These are phyloP conservation scores for Leishmania arabica DNA, from an alignment of 208 protist genomes.

Conservation along the genomic window DNA sequence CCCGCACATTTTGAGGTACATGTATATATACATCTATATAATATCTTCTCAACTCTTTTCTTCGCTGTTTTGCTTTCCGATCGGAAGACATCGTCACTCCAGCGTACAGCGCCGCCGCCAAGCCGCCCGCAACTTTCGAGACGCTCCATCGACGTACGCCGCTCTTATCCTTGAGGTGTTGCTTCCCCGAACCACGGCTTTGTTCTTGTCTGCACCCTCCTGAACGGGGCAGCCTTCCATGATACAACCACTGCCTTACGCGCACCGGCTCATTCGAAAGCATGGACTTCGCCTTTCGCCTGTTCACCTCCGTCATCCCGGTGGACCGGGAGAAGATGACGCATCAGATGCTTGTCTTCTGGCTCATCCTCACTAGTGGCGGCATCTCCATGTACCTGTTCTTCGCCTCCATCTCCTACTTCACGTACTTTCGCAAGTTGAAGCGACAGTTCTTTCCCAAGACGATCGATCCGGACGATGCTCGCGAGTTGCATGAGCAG, in stretches of 20 bases:
- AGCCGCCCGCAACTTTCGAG: not conserved
- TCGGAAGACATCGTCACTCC: not conserved
- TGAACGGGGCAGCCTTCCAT: not conserved
- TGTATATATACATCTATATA: not conserved
- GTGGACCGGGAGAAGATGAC: slow-evolving; percentile 55
- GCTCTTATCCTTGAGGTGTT: not conserved
- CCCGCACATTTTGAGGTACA: not conserved
- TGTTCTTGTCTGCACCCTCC: not conserved
- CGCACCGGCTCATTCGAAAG: not conserved
- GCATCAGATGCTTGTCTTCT: slow-evolving; percentile 71
- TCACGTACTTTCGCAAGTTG: slow-evolving; percentile 53
- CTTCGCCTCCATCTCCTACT: slow-evolving; percentile 61
- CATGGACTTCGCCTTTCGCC: slow-evolving; percentile 71
- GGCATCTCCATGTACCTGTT: slow-evolving; percentile 63
- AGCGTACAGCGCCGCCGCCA: not conserved
- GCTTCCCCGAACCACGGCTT: not conserved
- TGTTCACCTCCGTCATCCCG: slow-evolving; percentile 59
- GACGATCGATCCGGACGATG: slow-evolving; percentile 60
- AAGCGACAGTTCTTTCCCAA: slow-evolving; percentile 71
- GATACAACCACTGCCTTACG: not conserved
- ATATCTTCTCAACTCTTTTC: not conserved
- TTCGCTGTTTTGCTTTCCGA: not conserved
- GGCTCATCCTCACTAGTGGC: slow-evolving; percentile 71
- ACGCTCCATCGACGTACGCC: not conserved
- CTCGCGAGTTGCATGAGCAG: slow-evolving; percentile 49